Conservation (phyloP, 345 rosid genomes). For the Citrus mangshanensis region DNA sequence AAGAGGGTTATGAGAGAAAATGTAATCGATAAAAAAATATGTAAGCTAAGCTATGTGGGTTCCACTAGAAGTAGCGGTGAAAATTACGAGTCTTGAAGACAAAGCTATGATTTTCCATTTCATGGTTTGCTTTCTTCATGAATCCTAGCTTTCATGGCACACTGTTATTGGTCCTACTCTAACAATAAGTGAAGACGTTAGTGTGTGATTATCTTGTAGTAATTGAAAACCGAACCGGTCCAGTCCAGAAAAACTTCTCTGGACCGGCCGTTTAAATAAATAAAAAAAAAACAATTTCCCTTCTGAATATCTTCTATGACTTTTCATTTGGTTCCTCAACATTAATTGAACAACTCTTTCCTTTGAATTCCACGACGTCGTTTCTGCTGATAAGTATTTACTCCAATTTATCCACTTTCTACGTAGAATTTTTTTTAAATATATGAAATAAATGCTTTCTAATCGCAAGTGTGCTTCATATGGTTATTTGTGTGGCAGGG, state of each 20-base stretch:
- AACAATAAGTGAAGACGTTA: background rate
- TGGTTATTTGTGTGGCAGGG: constrained; percentile 32
- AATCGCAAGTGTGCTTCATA: background rate
- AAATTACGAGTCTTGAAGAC: too few relatives aligned
- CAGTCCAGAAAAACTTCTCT: background rate
- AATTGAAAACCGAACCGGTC: background rate
- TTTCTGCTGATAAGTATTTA: too few relatives aligned
- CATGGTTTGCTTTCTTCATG: background rate
- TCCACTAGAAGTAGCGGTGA: too few relatives aligned
- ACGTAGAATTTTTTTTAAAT: background rate
- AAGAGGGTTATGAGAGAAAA: too few relatives aligned
- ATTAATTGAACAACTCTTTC: too few relatives aligned
- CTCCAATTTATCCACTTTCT: background rate
- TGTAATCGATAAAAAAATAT: too few relatives aligned
- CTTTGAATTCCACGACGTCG: too few relatives aligned
- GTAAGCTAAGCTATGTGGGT: too few relatives aligned
- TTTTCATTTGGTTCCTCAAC: too few relatives aligned
- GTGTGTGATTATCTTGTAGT: too few relatives aligned
- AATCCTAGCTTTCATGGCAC: background rate
- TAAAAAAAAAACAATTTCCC: background rate
- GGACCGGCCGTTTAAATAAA: background rate
- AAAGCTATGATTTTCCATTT: too few relatives aligned
- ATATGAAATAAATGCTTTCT: background rate
- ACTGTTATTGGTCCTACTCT: background rate
- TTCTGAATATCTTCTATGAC: too few relatives aligned